Base-by-base conservation (phyloP, 148 eudicot species). In the Persicaria tinctoria region DNA sequence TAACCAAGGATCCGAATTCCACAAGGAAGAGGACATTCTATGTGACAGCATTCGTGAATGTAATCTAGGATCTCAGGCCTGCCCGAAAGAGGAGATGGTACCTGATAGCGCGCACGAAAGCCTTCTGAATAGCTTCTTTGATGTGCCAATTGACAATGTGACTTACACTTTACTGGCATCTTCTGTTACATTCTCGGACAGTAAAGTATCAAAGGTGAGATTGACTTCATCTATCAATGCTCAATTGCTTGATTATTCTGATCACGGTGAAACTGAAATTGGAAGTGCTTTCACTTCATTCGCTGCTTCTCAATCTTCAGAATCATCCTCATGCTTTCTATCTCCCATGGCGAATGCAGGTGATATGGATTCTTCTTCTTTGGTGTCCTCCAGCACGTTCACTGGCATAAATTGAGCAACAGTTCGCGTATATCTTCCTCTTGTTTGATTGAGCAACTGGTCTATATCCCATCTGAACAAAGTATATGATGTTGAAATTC, bases 341-440 rank as follows among this genome's bases (percentile, higher is more conserved):
- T 45, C 73, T 23, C 32, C 14, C 12, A 70, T 13, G 27, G 73
- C 46, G 51, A 46, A 70, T 46, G 9, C 41, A 47, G 51, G 51
- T 17, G 5, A 4, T n/a, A 6, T 48, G 27, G 4, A 44, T 70
- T 23, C 41, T 32, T 32, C 68, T 60, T 27, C 68, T 60, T 23
- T 27, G 5, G 23, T 5, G 9, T 41, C 73, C 73, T 70, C 48
- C 73, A 70, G 51, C 51, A 45, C n/a, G 73, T 70, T 70, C 51
- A 70, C 73, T 4, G 73, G 73, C 48, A 46, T 49, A 49, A n/a
- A 70, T 70, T 48, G 20, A 45, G 10, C n/a, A 49, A 70, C 8
- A 47, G 13, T 70, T 5, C 6, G n/a, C n/a, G 10, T 10, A 44
- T 64, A 18, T 27, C 12, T 5, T 64, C 8, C 12, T 0, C 14